These are phyloP conservation scores for Lipomyces japonicus DNA, from an alignment of 805 yeast genomes.

Conservation along the genomic window DNA sequence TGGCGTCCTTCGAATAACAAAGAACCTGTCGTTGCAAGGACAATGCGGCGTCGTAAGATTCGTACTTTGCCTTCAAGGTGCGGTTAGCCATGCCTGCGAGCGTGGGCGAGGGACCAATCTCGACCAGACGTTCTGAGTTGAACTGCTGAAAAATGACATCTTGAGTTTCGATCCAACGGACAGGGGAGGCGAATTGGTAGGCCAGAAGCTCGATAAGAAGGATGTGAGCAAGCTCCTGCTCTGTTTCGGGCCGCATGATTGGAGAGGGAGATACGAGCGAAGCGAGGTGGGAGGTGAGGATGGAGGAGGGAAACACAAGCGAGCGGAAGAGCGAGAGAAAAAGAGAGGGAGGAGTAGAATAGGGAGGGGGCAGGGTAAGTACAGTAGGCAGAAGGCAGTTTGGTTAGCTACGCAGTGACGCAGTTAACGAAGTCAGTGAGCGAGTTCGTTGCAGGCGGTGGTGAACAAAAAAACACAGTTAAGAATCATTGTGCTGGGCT, in stretches of 20 bases:
- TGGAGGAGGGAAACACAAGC: neutral
- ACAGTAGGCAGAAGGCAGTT: no score
- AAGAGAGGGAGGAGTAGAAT: conserved; percentile 1
- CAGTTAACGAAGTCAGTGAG: no score
- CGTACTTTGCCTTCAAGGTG: conserved; percentile 92
- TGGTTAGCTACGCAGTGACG: no score
- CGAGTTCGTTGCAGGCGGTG: no score
- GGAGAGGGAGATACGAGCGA: conserved; percentile 2
- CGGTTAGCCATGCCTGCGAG: conserved; percentile 98
- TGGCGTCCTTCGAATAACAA: conserved; percentile 92
- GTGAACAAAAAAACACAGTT: no score
- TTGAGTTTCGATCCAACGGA: conserved; percentile 99
- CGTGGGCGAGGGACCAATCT: conserved; percentile 98
- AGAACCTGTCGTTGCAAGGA: conserved; percentile 89
- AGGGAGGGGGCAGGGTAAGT: conserved; percentile 3
- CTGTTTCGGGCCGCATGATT: conserved; percentile 84
- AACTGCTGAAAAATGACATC: conserved; percentile 91
- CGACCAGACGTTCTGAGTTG: conserved; percentile 96
- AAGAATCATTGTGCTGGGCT: no score
- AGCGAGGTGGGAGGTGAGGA: neutral
- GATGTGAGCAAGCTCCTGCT: conserved; percentile 95
- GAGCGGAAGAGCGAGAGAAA: neutral
- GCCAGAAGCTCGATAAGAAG: conserved; percentile 93
- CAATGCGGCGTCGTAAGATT: conserved; percentile 95
- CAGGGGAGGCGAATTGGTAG: conserved; percentile 98